These are phyloP conservation scores for Naganishia onofrii DNA, from an alignment of 768 basidiomycete species.

Conservation along the genomic window DNA sequence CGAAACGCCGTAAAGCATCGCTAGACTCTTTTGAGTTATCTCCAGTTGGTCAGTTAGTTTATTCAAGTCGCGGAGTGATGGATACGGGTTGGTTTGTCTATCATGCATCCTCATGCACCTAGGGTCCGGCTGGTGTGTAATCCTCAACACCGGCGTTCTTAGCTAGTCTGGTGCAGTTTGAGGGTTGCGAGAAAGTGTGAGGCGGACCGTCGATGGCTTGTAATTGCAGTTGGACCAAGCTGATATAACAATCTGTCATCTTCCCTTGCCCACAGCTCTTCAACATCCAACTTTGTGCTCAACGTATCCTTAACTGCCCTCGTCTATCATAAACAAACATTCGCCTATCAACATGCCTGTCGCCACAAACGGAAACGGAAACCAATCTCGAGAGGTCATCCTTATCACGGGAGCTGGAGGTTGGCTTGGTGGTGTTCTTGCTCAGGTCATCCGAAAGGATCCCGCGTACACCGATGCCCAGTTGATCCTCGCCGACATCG, in stretches of 20 bases:
- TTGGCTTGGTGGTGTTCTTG: conserved; percentile 50
- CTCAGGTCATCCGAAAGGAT: conserved; percentile 42
- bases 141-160: no score
- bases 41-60: no score
- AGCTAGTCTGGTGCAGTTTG: no score
- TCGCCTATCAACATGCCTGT: conserved; percentile 29
- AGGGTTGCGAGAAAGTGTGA: no score
- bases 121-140: no score
- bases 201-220: no score
- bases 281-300: neutral
- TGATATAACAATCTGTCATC: conserved; percentile 5
- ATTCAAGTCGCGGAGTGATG: no score
- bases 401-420: conserved; percentile 51
- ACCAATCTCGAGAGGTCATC: conserved; percentile 28
- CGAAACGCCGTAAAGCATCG: conserved; percentile 1
- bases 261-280: neutral
- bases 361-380: conserved; percentile 29
- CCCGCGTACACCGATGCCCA: conserved; percentile 53
- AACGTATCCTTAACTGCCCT: neutral
- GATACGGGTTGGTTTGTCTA: no score
- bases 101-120: no score
- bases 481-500: conserved; percentile 60
- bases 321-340: neutral
- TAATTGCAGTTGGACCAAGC: neutral
- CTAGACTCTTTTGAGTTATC: neutral